Evolutionary conservation across 345 rosid species (phyloP).

Genomic region (Populus deltoides): DNA sequence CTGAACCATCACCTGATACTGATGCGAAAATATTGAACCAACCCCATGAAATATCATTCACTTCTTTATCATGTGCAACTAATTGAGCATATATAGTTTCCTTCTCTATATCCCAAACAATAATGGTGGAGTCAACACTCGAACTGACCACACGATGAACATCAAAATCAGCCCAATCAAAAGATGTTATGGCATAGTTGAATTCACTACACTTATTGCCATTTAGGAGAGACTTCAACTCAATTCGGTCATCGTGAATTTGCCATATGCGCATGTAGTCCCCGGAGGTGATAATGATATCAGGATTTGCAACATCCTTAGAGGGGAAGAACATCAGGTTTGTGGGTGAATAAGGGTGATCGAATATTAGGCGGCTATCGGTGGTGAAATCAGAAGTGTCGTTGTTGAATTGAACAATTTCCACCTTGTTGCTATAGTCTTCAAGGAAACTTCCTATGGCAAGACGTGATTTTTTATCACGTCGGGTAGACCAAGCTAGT

Average conservation of each 20-base stretch:
- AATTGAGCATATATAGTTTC: conserved; percentile 43
- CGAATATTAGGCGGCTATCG: conserved; percentile 42
- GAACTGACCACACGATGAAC: conserved; percentile 37
- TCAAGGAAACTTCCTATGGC: conserved; percentile 59
- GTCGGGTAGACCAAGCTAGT: conserved; percentile 53
- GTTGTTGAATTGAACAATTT: conserved; percentile 43
- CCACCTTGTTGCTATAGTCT: conserved; percentile 53
- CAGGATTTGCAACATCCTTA: conserved; percentile 37
- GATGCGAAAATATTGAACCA: conserved; percentile 51
- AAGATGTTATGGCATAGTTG: conserved; percentile 51
- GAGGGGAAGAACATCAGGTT: conserved; percentile 58
- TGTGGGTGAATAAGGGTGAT: conserved; percentile 64
- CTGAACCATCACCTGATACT: conserved; percentile 57
- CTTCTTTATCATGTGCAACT: conserved; percentile 64
- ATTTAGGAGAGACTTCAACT: conserved; percentile 42
- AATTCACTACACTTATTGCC: conserved; percentile 45
- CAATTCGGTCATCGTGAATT: conserved; percentile 46
- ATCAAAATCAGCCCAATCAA: conserved; percentile 62
- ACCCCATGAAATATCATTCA: conserved; percentile 63
- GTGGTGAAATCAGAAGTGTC: conserved; percentile 39
- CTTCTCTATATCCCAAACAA: conserved; percentile 53
- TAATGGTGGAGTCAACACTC: conserved; percentile 52
- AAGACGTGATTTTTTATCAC: conserved; percentile 38
- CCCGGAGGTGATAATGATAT: conserved; percentile 51
- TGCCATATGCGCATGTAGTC: conserved; percentile 56